Evolutionary conservation across 2,329 filamentous ascomycete genomes (phyloP), one percentile per base, ranked within the genome.

Genomic region (Arthrobotrys entomopaga): DNA sequence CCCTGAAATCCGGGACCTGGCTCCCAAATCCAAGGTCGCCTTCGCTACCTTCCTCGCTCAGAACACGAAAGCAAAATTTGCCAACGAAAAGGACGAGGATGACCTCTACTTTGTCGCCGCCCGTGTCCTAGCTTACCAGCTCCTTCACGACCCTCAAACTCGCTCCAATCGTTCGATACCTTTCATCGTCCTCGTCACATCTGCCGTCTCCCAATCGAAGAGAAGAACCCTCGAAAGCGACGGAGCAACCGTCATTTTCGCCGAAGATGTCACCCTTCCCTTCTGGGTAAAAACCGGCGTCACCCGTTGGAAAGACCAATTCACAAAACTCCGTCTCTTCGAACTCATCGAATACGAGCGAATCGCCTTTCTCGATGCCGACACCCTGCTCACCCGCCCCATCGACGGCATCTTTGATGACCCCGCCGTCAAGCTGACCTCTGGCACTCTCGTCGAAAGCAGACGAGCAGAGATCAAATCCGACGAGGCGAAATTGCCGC

Each of bases 351-450:
- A 84, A 58, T 84, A 81, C 77, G 79, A 82, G 10, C 80, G 81
- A 3, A 75, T 84, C 24, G 79, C 83, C n/a, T 83, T 83, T 76
- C 77, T 84, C 73, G 83, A 84, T 71, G 81, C 82, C 22, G 83
- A 84, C 76, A 82, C 80, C 8, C 65, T 83, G 16, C 75, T 84
- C 42, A 80, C 78, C 2, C 67, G 76, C 2, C 80, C 77, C 0
- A 76, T 84, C 10, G 82, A 83, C 70, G 78, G 74, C 11, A 81
- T 83, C 19, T 84, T 84, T 74, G 77, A 80, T 20, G 81, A 81
- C 13, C 67, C 76, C 10, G 77, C 73, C 7, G 76, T 78, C 2
- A 71, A 63, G 38, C 59, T 50, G 1, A 75, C 73, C 13, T 48
- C 69, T 19, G 78, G 78, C 10, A 74, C 79, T 34, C 75, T 79